phyloP scores from a whole-genome alignment of 148 eudicot genomes.

The Amaranthus cruentus region DNA sequence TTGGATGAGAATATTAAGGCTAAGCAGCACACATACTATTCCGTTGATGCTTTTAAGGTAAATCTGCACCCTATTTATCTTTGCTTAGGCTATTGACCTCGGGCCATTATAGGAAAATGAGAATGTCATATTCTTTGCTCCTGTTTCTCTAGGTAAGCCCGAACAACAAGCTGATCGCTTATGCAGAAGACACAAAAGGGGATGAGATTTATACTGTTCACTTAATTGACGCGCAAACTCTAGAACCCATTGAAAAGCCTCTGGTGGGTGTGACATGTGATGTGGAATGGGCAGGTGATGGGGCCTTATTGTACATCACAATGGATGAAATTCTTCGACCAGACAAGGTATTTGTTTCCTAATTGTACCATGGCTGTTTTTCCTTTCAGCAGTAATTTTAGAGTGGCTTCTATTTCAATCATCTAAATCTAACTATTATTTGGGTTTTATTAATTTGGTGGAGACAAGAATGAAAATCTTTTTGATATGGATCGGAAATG shows the following conservation, averaged over 20 bases:
- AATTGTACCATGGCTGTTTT: not conserved
- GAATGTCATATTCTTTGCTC: not conserved
- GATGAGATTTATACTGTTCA: slow-evolving; percentile 70
- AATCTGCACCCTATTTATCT: slow-evolving; percentile 11
- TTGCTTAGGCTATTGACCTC: not conserved
- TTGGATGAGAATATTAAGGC: slow-evolving; percentile 86
- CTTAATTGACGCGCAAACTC: slow-evolving; percentile 64
- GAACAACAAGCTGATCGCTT: slow-evolving; percentile 77
- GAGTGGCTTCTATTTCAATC: not conserved
- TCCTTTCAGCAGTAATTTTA: not conserved
- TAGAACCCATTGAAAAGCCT: slow-evolving; percentile 57
- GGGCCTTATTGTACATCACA: slow-evolving; percentile 65
- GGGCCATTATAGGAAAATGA: too few relatives aligned
- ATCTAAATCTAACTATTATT: not conserved
- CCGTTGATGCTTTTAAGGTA: slow-evolving; percentile 59
- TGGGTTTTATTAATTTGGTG: not conserved
- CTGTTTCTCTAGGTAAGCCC: slow-evolving; percentile 59
- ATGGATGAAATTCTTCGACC: slow-evolving; percentile 85
- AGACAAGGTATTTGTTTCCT: slow-evolving; percentile 56
- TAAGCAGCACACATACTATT: slow-evolving; percentile 54
- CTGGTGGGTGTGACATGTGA: slow-evolving; percentile 54
- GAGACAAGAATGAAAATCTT: not conserved
- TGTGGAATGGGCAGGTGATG: slow-evolving; percentile 87
- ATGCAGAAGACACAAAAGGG: slow-evolving; percentile 93
- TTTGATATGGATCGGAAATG: not conserved